A percentile compares a stretch with the other conserved stretches of the same genome.
These are phyloP conservation scores for Cercospora citrullina DNA, from an alignment of 2,329 filamentous ascomycete genomes.

Conservation along the genomic window DNA sequence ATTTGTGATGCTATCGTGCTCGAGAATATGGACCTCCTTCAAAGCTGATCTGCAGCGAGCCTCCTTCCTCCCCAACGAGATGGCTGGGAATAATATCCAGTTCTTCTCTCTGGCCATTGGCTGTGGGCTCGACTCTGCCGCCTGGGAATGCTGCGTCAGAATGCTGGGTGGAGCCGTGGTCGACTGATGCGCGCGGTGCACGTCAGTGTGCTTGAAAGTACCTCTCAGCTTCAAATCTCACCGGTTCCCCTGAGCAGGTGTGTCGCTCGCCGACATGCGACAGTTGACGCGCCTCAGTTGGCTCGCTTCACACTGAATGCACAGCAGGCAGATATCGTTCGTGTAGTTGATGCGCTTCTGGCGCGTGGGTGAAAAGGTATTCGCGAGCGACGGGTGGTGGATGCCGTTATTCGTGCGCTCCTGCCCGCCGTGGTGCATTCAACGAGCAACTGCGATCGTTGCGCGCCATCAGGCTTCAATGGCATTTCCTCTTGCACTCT, in stretches of 20 bases:
- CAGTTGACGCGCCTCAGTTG: not conserved
- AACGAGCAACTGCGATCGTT: not conserved
- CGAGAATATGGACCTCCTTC: not conserved
- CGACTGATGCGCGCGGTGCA: not conserved
- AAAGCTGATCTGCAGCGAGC: not conserved
- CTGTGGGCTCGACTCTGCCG: not conserved
- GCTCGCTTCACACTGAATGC: not conserved
- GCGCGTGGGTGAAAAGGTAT: not conserved
- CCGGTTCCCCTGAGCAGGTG: not conserved
- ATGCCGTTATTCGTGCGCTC: not conserved
- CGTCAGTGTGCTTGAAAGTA: not conserved
- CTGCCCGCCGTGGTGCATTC: not conserved
- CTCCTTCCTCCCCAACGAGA: not conserved
- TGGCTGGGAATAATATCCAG: not conserved
- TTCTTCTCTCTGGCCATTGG: not conserved
- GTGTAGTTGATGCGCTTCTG: not conserved
- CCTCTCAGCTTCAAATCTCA: not conserved
- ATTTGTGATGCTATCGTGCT: not conserved
- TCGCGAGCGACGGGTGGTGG: not conserved
- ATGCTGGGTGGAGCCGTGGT: not conserved
- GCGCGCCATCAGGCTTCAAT: not conserved
- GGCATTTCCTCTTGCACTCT: not conserved
- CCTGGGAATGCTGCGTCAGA: not conserved
- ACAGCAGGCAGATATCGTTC: no score
- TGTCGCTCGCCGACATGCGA: not conserved